Conservation (phyloP, 2,329 filamentous ascomycete genomes). For the Alternaria rosae region DNA sequence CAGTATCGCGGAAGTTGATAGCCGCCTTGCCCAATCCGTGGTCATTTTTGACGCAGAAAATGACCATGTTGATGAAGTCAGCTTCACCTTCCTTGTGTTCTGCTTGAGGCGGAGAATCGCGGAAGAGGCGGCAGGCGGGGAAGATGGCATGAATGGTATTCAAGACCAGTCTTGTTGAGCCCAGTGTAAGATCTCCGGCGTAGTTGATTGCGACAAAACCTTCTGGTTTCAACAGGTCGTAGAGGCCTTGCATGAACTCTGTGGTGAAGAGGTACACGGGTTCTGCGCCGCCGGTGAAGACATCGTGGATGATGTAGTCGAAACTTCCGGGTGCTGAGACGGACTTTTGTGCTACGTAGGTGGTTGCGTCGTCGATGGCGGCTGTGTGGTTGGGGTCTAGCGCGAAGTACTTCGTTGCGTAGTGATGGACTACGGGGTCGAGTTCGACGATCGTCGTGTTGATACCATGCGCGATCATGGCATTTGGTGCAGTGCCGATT, state of each 20-base stretch:
- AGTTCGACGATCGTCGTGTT: constrained; percentile 95
- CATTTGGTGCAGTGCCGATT: constrained; percentile 88
- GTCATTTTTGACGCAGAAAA: constrained; percentile 81
- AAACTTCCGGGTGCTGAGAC: constrained; percentile 60
- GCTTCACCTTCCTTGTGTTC: constrained; percentile 41
- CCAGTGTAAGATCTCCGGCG: constrained; percentile 82
- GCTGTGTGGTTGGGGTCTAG: constrained; percentile 78
- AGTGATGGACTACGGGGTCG: constrained; percentile 86
- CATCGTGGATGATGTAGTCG: constrained; percentile 96
- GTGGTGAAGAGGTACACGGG: constrained; percentile 86
- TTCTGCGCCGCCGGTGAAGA: constrained; percentile 96
- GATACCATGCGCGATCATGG: constrained; percentile 85
- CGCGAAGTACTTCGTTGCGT: constrained; percentile 82
- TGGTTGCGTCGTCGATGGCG: constrained; percentile 82
- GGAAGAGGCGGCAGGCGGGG: constrained; percentile 88
- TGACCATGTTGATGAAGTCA: constrained; percentile 95
- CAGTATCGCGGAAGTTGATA: constrained; percentile 72
- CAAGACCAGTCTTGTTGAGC: constrained; percentile 78
- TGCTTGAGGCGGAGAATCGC: constrained; percentile 70
- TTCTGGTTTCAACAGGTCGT: constrained; percentile 73
- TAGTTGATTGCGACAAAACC: constrained; percentile 96
- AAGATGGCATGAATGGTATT: constrained; percentile 85
- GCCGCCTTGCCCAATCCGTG: constrained; percentile 42
- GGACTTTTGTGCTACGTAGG: constrained; percentile 66
- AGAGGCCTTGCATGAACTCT: constrained; percentile 78